Percentiles rank a stretch among this genome's conserved stretches.
phyloP scores from a whole-genome alignment of 2,329 filamentous ascomycete species.

The Phoma herbarum region DNA sequence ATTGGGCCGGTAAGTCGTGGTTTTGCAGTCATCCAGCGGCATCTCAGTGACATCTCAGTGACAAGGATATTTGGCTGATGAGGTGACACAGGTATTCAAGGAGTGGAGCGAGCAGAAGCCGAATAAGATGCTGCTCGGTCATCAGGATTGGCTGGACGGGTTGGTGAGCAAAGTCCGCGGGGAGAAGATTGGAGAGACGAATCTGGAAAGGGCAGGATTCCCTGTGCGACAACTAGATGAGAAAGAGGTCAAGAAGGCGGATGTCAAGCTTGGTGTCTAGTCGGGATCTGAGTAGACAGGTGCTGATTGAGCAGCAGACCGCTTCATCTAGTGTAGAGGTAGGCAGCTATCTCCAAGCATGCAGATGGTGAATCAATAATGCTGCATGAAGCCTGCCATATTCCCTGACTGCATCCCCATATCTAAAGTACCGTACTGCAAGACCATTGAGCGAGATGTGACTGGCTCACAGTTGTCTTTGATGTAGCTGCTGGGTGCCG shows the following conservation, averaged over 20 bases:
- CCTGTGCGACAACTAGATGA: conserved; percentile 11
- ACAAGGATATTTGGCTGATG: not conserved
- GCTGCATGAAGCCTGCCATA: not conserved
- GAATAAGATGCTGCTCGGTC: conserved; percentile 49
- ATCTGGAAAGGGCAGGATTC: conserved; percentile 32
- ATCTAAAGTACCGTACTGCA: not conserved
- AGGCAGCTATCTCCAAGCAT: not conserved
- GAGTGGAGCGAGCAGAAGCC: conserved; percentile 41
- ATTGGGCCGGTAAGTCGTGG: conserved; percentile 30
- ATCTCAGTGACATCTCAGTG: not conserved
- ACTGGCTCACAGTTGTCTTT: not conserved
- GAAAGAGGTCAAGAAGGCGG: conserved; percentile 5
- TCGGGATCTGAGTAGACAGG: not conserved
- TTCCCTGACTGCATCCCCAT: not conserved
- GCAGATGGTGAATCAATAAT: not conserved
- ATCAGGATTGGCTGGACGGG: conserved; percentile 52
- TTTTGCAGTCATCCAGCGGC: not conserved
- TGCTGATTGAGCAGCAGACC: not conserved
- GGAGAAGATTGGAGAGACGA: conserved; percentile 28
- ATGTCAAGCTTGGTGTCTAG: conserved; percentile 6
- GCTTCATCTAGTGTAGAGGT: not conserved
- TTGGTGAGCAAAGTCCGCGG: conserved; percentile 40
- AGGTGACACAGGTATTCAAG: conserved; percentile 25
- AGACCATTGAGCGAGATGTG: not conserved
- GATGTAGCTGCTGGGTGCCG: not conserved